Evolutionary conservation across 805 yeast species (phyloP).

Genomic region (Cyberlindnera saturnus): DNA sequence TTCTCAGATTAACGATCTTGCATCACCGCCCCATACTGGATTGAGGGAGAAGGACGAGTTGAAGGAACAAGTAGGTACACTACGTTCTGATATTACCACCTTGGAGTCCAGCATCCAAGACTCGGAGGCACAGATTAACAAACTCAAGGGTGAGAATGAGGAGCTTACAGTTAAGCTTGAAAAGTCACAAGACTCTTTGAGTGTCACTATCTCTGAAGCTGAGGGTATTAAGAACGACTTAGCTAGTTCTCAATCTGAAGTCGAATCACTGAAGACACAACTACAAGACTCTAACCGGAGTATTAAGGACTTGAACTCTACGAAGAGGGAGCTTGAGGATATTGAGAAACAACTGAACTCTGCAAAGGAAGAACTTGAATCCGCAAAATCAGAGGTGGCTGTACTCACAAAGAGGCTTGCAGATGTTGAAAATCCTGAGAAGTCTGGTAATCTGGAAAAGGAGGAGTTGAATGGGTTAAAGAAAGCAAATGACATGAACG

Average conservation of each 20-base stretch:
- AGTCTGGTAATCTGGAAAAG: too few relatives aligned
- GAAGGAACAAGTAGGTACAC: neutral
- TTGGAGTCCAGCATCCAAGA: neutral
- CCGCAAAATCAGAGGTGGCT: neutral
- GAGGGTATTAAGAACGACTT: neutral
- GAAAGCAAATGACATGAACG: too few relatives aligned
- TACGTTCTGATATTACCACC: neutral
- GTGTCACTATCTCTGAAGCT: neutral
- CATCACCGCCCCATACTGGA: too few relatives aligned
- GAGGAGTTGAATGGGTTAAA: too few relatives aligned
- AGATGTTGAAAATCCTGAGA: too few relatives aligned
- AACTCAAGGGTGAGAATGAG: slow-evolving; percentile 3
- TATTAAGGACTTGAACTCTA: neutral
- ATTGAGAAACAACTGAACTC: neutral
- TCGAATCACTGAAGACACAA: neutral
- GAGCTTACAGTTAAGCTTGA: slow-evolving; percentile 9
- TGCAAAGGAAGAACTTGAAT: neutral
- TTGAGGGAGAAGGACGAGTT: neutral
- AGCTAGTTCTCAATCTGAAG: neutral
- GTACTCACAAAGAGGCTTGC: neutral
- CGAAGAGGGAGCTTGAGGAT: neutral
- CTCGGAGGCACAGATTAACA: slow-evolving; percentile 7
- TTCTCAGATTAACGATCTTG: too few relatives aligned
- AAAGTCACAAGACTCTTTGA: neutral
- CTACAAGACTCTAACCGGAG: neutral